Percentiles rank a stretch among this genome's conserved stretches.
Evolutionary conservation across 768 basidiomycete genomes (phyloP).

Genomic region (Chalciporus piperatus): DNA sequence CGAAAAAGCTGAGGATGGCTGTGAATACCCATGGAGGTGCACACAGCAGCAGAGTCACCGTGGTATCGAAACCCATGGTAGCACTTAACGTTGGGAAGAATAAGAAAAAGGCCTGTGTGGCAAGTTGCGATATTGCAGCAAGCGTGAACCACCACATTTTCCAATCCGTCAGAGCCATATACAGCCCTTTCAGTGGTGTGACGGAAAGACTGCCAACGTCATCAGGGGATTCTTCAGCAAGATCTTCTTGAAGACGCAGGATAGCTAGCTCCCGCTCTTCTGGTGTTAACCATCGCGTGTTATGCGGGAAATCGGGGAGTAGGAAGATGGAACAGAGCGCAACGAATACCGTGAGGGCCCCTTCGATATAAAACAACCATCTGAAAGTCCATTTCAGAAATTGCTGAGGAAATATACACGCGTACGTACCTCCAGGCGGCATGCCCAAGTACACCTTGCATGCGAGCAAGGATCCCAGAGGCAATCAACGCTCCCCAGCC

Average conservation of each 20-base stretch:
- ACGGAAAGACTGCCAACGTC: background rate
- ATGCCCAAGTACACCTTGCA: constrained; percentile 40
- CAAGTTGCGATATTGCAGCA: constrained; percentile 10
- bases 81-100: constrained; percentile 27
- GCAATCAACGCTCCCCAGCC: constrained; percentile 46
- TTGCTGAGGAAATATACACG: background rate
- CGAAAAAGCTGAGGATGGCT: constrained; percentile 29
- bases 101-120: constrained; percentile 23
- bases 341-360: constrained; percentile 32
- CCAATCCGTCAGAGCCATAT: constrained; percentile 37
- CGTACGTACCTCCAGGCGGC: constrained; percentile 37
- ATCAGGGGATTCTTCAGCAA: constrained; percentile 16
- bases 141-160: constrained; percentile 41
- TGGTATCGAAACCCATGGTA: constrained; percentile 37
- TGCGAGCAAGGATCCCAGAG: constrained; percentile 40
- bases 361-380: constrained; percentile 30
- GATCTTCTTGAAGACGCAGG: constrained; percentile 30
- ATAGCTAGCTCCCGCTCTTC: constrained; percentile 31
- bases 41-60: constrained; percentile 39
- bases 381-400: background rate
- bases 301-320: constrained; percentile 35
- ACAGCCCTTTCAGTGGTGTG: constrained; percentile 28
- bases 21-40: constrained; percentile 38
- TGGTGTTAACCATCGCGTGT: constrained; percentile 30
- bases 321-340: constrained; percentile 34